Evolutionary conservation across 495 filamentous ascomycete species (phyloP), one percentile per base, ranked within the genome.

Genomic region (Pseudomonodictys pantanalensis): DNA sequence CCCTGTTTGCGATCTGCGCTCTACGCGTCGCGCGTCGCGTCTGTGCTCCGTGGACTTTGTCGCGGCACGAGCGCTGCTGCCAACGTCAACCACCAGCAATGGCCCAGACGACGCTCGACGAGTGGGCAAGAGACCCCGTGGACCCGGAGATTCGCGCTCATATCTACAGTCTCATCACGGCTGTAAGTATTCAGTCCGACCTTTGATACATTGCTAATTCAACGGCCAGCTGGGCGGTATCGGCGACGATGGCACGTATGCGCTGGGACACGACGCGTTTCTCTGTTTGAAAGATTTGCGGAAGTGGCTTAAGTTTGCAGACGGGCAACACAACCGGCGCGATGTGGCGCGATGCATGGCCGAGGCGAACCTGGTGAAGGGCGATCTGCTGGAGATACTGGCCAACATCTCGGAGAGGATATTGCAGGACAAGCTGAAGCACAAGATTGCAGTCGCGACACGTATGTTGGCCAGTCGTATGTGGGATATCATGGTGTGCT

Each of bases 261-360:
- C 87, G 6, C 84, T 97, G 44, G 95, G 95, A 68, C 92, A 97
- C 69, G 92, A 97, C 72, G 91, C 95, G 7, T 73, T 95, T 61
- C 89, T 92, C 47, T 92, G 90, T 73, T 78, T 99, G 52, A 88
- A 91, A 50, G 95, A 99, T 73, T 79, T 97, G 39, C 91, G 90
- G 64, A 86, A 84, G 81, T 97, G 95, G 95, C 75, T 99, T 65
- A 91, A 87, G 69, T 79, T 95, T 56, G 95, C 95, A 78, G 95
- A 99, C 70, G 88, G 95, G 69, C 95, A 93, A 71, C 83, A 87
- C 52, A 95, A 95, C 67, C 86, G 93, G 53, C 86, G 95, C 81
- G 95, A 99, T 73, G 95, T 97, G 52, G 92, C 91, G 42, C 81
- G 93, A 71, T 96, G 91, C 68, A 76, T 97, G 54, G 88, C 90